Base-by-base conservation (phyloP, 345 rosid species). In the Salix arbutifolia region DNA sequence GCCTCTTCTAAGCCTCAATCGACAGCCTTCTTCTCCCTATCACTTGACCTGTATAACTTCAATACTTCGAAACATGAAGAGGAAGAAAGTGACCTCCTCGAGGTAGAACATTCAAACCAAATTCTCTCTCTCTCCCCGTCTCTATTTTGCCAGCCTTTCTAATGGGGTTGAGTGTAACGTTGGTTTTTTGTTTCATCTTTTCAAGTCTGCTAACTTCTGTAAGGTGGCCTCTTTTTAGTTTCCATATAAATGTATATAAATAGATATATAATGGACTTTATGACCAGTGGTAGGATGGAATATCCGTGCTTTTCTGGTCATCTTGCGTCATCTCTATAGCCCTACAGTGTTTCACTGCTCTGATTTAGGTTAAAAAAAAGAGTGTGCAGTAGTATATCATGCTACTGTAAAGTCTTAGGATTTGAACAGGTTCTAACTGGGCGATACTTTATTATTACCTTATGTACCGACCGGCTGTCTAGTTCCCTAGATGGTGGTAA, bases 61-160 rank as follows among this genome's bases (percentile, higher is more conserved):
- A 69, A 40, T 72, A n/a, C 78, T 33, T 65, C 67, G 38, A 79
- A 78, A 71, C 50, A 77, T 76, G 70, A 81, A 17, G 65, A 56
- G 58, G 64, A 75, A 80, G 83, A 74, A 35, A 82, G 91, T 71
- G 87, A 81, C 78, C 58, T 80, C 69, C 81, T 76, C 31, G 65
- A 85, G 94, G 94, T 90, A 81, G 37, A 21, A 33, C 17, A 0
- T 2, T 65, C 7, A 33, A 33, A 52, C 38, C 25, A 1, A 10
- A 9, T 58, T 13, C 25, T 21, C 37, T 13, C 12, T 25, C 69
- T 28, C 5, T n/a, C 37, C 37, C 37, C 37, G 6, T 33, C 6
- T 33, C 37, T 33, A 5, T 81, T 74, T 65, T 67, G 78, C 46
- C 82, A 75, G 79, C 76, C 38, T 80, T 77, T 62, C 61, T 69